These are phyloP conservation scores for Fusarium armeniacum DNA, from an alignment of 2,329 filamentous ascomycete species.

Conservation along the genomic window DNA sequence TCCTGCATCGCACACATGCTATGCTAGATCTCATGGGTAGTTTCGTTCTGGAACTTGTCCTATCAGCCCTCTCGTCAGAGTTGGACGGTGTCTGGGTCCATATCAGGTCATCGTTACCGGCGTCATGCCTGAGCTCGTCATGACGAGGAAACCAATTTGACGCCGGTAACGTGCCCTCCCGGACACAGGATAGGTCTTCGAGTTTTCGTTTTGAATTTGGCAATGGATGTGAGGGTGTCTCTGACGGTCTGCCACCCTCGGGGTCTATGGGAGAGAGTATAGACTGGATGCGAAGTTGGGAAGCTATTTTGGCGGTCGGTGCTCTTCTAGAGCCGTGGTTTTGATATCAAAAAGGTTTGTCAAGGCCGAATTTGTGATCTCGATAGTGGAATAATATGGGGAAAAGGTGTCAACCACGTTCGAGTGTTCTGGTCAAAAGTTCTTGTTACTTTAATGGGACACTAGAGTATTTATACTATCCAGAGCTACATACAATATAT, in stretches of 20 bases:
- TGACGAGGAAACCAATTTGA: neutral
- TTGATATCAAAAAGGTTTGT: neutral
- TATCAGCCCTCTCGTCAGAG: constrained; percentile 33
- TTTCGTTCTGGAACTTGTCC: constrained; percentile 47
- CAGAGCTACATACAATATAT: neutral
- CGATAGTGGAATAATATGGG: neutral
- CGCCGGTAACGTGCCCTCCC: neutral
- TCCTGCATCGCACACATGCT: constrained; percentile 80
- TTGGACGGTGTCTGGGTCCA: constrained; percentile 7
- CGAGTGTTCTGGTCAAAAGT: neutral
- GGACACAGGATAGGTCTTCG: constrained; percentile 5
- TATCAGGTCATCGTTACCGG: neutral
- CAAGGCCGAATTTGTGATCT: neutral
- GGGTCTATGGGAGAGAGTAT: constrained; percentile 64
- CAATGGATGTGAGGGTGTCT: constrained; percentile 4
- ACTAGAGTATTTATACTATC: constrained; percentile 8
- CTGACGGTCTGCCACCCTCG: constrained; percentile 56
- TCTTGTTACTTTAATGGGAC: neutral
- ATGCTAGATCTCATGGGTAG: constrained; percentile 81
- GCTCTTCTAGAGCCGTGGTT: constrained; percentile 43
- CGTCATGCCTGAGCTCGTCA: neutral
- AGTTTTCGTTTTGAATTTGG: constrained; percentile 13
- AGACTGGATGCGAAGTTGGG: constrained; percentile 65
- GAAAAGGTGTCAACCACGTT: neutral
- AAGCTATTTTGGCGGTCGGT: constrained; percentile 65